Evolutionary conservation across 768 basidiomycete genomes (phyloP).

Genomic region (Xanthoconium stramineum): DNA sequence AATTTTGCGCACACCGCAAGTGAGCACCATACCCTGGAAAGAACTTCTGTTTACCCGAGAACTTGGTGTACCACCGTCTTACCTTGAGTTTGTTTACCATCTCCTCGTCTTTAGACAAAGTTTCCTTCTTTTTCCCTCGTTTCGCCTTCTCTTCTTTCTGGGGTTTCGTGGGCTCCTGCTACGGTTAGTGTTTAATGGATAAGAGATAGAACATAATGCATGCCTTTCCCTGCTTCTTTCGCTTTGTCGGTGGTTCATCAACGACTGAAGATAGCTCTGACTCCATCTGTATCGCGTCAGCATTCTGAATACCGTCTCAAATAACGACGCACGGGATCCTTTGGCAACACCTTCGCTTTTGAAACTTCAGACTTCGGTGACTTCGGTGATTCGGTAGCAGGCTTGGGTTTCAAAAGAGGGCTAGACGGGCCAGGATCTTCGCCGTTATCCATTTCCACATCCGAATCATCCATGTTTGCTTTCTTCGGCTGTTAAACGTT

Average conservation of each 20-base stretch:
- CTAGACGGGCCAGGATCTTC: conserved; percentile 11
- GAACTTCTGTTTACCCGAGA: not conserved
- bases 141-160: conserved; percentile 26
- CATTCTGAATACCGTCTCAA: conserved; percentile 8
- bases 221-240: conserved; percentile 40
- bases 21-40: conserved; percentile 58
- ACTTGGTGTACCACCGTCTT: not conserved
- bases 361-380: conserved; percentile 1
- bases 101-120: conserved; percentile 61
- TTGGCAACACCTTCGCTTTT: conserved; percentile 3
- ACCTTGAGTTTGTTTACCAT: conserved; percentile 76
- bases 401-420: conserved; percentile 4
- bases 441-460: conserved; percentile 9
- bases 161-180: conserved; percentile 22
- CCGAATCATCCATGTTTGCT: conserved; percentile 1
- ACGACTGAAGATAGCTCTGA: conserved; percentile 59
- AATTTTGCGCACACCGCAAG: conserved; percentile 73
- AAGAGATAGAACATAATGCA: not conserved
- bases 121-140: conserved; percentile 29
- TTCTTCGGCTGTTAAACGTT: not conserved
- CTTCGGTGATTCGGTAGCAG: conserved; percentile 1
- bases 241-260: conserved; percentile 54
- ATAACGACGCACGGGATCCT: conserved; percentile 21
- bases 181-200: not conserved
- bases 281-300: conserved; percentile 17